These are phyloP conservation scores for Penicillium corylophilum DNA, from an alignment of 2,329 filamentous ascomycete genomes.

Conservation along the genomic window DNA sequence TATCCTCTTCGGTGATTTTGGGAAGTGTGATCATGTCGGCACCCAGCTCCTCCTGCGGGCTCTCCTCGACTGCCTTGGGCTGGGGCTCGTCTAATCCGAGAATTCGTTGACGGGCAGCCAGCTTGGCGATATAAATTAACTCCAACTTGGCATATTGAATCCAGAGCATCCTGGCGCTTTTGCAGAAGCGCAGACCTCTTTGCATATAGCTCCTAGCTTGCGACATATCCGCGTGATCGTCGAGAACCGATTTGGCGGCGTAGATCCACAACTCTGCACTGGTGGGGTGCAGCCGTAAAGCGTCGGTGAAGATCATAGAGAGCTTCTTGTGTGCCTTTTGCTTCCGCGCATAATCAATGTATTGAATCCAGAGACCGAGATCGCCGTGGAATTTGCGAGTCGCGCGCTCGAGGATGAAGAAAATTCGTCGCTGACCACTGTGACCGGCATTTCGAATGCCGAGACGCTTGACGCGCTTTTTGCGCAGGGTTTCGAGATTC, in stretches of 20 bases:
- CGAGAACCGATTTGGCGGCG: slow-evolving; percentile 74
- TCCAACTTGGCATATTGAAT: slow-evolving; percentile 87
- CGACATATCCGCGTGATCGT: slow-evolving; percentile 81
- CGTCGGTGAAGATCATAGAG: slow-evolving; percentile 61
- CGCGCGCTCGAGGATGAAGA: slow-evolving; percentile 84
- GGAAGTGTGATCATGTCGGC: slow-evolving; percentile 60
- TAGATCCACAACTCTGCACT: slow-evolving; percentile 82
- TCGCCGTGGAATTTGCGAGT: slow-evolving; percentile 82
- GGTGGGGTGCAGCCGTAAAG: slow-evolving; percentile 80
- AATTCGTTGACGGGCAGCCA: slow-evolving; percentile 70
- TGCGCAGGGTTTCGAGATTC: slow-evolving; percentile 69
- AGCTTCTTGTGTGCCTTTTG: slow-evolving; percentile 64
- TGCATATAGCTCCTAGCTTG: slow-evolving; percentile 83
- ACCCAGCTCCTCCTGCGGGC: slow-evolving; percentile 45
- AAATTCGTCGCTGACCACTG: slow-evolving; percentile 76
- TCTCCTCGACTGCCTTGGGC: slow-evolving; percentile 39
- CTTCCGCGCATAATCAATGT: slow-evolving; percentile 75
- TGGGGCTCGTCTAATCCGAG: slow-evolving; percentile 57
- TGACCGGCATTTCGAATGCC: slow-evolving; percentile 71
- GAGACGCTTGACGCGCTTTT: slow-evolving; percentile 78
- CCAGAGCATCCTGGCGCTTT: slow-evolving; percentile 71
- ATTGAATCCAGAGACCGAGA: slow-evolving; percentile 81
- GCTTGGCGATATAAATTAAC: slow-evolving; percentile 84
- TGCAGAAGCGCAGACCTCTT: slow-evolving; percentile 86
- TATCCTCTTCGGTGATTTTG: slow-evolving; percentile 61